phyloP scores from a whole-genome alignment of 73 alveolate genomes.

The Paramecium sonneborni region DNA sequence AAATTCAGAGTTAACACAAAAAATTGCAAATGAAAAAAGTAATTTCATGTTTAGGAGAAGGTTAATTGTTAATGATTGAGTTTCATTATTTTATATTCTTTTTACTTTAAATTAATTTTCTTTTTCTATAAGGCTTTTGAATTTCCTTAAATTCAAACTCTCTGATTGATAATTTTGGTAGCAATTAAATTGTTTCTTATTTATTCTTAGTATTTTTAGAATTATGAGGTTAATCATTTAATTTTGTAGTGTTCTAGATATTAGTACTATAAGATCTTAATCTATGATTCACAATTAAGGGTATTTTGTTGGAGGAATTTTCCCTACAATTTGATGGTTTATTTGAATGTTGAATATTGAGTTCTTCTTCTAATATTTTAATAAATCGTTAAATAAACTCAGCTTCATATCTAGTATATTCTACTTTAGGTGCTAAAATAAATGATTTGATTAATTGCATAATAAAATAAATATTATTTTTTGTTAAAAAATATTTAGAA shows the following conservation, averaged over 20 bases:
- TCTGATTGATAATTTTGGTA: conserved; percentile 21
- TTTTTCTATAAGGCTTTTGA: background rate
- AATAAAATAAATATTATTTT: background rate
- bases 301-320: background rate
- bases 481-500: background rate
- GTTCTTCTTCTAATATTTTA: background rate
- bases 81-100: background rate
- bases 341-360: background rate
- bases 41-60: conserved; percentile 5
- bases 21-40: background rate
- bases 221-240: background rate
- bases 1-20: background rate
- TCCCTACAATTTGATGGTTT: background rate
- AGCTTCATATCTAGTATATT: background rate
- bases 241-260: background rate
- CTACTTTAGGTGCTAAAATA: background rate
- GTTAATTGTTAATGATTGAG: background rate
- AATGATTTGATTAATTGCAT: conserved; percentile 36
- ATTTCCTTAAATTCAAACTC: conserved; percentile 8
- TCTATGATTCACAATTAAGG: background rate
- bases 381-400: background rate
- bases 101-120: background rate
- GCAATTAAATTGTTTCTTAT: background rate
- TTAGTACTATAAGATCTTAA: background rate
- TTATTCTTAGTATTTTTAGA: background rate